Evolutionary conservation across 108 stramenopile genomes (phyloP).

Genomic region (Discostella stelligeroides): DNA sequence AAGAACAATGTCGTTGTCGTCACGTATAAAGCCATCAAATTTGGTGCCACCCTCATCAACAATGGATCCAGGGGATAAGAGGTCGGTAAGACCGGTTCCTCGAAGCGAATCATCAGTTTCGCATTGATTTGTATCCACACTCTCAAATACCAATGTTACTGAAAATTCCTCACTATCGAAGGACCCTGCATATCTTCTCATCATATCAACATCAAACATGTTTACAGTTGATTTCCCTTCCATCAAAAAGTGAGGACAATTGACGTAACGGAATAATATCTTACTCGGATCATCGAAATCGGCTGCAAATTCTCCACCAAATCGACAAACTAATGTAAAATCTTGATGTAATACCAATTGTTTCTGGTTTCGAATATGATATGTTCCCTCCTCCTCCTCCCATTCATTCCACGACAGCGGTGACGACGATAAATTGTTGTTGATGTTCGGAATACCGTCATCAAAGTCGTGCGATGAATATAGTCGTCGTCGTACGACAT

Average conservation of each 20-base stretch:
- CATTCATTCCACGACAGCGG: slow-evolving; percentile 47
- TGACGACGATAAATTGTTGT: not conserved
- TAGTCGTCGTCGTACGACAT: slow-evolving; percentile 40
- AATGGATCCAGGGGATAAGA: not conserved
- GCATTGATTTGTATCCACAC: slow-evolving; percentile 11
- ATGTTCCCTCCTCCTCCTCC: slow-evolving; percentile 78
- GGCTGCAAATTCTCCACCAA: slow-evolving; percentile 75
- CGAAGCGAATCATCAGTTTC: not conserved
- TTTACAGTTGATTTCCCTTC: slow-evolving; percentile 63
- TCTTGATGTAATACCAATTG: slow-evolving; percentile 69
- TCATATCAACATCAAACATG: slow-evolving; percentile 76
- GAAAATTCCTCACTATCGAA: slow-evolving; percentile 82
- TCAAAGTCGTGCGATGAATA: slow-evolving; percentile 48
- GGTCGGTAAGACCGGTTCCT: not conserved
- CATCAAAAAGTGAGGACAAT: slow-evolving; percentile 72
- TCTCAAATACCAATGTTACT: slow-evolving; percentile 70
- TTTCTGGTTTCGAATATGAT: slow-evolving; percentile 37
- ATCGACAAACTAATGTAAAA: slow-evolving; percentile 86
- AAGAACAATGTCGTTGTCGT: slow-evolving; percentile 34
- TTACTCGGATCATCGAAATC: slow-evolving; percentile 70
- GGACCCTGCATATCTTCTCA: slow-evolving; percentile 69
- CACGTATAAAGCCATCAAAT: slow-evolving; percentile 18
- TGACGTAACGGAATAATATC: slow-evolving; percentile 87
- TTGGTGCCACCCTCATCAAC: slow-evolving; percentile 5
- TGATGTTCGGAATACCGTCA: slow-evolving; percentile 9